A percentile compares a stretch with the other conserved stretches of the same genome.
These are phyloP conservation scores for Cordia subcordata DNA, from an alignment of 257 asterid species.

Conservation along the genomic window DNA sequence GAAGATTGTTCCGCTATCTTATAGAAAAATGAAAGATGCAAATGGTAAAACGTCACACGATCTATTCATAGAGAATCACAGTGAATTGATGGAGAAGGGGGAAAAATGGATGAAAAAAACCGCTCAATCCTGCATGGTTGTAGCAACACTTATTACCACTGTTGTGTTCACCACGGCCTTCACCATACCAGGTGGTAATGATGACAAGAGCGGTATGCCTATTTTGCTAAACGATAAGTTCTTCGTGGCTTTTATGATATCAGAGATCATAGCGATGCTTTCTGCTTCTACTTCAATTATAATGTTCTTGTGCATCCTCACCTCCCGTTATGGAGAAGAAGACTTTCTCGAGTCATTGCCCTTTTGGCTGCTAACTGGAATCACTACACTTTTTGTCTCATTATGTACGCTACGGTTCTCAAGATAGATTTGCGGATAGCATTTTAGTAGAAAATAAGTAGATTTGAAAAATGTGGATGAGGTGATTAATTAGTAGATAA, in stretches of 20 bases:
- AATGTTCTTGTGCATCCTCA: slow-evolving; percentile 32
- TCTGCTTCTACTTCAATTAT: slow-evolving; percentile 7
- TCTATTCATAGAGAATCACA: background rate
- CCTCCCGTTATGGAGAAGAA: slow-evolving; percentile 20
- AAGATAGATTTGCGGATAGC: too few relatives aligned
- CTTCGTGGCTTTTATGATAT: slow-evolving; percentile 25
- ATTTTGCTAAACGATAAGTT: slow-evolving; percentile 11
- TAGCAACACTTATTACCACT: slow-evolving; percentile 30
- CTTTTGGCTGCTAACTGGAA: background rate
- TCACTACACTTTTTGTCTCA: background rate
- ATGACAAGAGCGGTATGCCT: slow-evolving; percentile 11
- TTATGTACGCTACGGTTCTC: too few relatives aligned
- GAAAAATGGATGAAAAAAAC: slow-evolving; percentile 33
- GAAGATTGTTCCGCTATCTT: background rate
- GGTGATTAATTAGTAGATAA: too few relatives aligned
- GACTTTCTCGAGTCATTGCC: slow-evolving; percentile 19
- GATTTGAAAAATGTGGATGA: too few relatives aligned
- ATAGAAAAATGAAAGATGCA: background rate
- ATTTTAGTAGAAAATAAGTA: too few relatives aligned
- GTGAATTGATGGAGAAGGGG: slow-evolving; percentile 8
- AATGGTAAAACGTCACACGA: background rate
- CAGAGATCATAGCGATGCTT: slow-evolving; percentile 23
- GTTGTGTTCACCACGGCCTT: slow-evolving; percentile 35
- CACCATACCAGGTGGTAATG: slow-evolving; percentile 35
- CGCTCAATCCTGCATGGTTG: slow-evolving; percentile 29